Evolutionary conservation across 768 basidiomycete species (phyloP).

Genomic region (Phanerochaete carnosa): DNA sequence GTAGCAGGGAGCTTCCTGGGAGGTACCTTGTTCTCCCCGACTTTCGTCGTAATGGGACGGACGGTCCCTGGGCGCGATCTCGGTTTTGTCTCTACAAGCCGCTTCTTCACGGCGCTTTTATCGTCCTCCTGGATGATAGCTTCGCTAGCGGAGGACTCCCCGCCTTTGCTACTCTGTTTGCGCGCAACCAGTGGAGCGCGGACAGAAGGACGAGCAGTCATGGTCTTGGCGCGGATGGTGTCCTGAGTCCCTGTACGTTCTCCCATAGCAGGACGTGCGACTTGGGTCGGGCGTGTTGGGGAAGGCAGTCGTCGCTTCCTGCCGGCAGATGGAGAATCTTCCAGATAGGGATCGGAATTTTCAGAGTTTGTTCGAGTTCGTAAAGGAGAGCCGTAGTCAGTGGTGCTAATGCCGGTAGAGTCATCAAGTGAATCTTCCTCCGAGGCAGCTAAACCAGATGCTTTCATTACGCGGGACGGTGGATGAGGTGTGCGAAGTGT

Average conservation of each 20-base stretch:
- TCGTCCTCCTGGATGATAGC: background rate
- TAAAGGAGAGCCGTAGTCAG: conserved; percentile 27
- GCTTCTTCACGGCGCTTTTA: conserved; percentile 11
- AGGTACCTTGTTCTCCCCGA: background rate
- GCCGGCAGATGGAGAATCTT: conserved; percentile 19
- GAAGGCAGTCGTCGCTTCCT: conserved; percentile 24
- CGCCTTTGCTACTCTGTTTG: background rate
- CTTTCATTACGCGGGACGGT: conserved; percentile 16
- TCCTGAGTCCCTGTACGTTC: background rate
- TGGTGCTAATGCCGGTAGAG: conserved; percentile 27
- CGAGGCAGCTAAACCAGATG: conserved; percentile 16
- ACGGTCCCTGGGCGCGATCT: background rate
- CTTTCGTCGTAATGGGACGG: conserved; percentile 5
- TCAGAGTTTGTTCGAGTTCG: conserved; percentile 25
- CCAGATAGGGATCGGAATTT: conserved; percentile 14
- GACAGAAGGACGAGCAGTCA: background rate
- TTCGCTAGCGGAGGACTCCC: conserved; percentile 9
- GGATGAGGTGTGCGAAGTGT: conserved; percentile 63
- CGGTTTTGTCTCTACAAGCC: conserved; percentile 4
- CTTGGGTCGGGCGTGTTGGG: background rate
- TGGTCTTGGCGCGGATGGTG: conserved; percentile 5
- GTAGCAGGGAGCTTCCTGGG: background rate
- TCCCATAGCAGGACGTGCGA: background rate
- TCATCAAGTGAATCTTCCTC: conserved; percentile 19
- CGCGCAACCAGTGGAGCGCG: background rate